These are phyloP conservation scores for Aspergillus chevalieri DNA, from an alignment of 2,329 filamentous ascomycete species.

Conservation along the genomic window DNA sequence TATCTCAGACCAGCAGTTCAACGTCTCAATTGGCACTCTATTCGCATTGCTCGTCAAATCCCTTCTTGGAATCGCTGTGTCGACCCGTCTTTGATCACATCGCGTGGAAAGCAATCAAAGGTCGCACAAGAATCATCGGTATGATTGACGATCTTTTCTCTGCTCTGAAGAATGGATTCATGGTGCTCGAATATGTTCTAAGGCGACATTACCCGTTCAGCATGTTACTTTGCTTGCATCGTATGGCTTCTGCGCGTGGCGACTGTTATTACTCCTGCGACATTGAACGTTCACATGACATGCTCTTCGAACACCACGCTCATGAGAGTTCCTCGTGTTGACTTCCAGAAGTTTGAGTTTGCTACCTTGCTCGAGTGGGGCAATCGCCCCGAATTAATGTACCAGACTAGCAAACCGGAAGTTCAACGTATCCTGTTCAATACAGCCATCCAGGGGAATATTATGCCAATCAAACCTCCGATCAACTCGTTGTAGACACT, in stretches of 20 bases:
- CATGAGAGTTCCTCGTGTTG: not conserved
- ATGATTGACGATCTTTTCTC: not conserved
- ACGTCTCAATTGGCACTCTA: not conserved
- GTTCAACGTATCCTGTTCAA: not conserved
- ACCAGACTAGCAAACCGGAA: not conserved
- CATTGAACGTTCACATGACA: not conserved
- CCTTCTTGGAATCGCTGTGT: not conserved
- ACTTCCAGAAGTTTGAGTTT: not conserved
- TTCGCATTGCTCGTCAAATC: not conserved
- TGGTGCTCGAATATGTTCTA: not conserved
- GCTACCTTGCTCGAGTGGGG: not conserved
- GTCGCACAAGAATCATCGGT: not conserved
- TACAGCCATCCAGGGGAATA: not conserved
- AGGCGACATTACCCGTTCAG: not conserved
- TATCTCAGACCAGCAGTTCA: not conserved
- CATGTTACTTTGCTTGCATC: not conserved
- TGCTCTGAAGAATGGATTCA: not conserved
- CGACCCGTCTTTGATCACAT: not conserved
- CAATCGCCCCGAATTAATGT: no score
- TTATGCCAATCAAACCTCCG: not conserved
- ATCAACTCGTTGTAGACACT: not conserved
- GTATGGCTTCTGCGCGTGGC: constrained; percentile 1
- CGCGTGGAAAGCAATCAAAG: not conserved
- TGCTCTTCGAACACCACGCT: not conserved
- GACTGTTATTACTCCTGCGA: constrained; percentile 1